Conservation (phyloP, 176 grass and related monocot species). For the Oryza meyeriana region DNA sequence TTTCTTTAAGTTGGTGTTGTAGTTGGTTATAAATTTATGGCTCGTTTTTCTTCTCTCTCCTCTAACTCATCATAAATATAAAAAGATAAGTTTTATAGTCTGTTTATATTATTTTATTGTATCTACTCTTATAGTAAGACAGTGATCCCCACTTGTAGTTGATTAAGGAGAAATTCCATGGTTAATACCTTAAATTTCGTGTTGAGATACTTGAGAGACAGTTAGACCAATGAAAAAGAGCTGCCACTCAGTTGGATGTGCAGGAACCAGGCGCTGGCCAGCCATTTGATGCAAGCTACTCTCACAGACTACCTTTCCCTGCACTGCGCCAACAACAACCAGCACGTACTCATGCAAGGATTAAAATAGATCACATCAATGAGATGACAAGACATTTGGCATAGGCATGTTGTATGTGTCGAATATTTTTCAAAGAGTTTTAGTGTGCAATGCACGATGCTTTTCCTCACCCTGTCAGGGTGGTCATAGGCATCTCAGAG, state of each 20-base stretch:
- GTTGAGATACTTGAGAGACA: not conserved
- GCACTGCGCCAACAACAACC: conserved; percentile 14
- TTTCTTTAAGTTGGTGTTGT: too few relatives aligned
- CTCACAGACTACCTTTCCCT: conserved; percentile 11
- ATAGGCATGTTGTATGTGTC: not conserved
- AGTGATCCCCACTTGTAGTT: not conserved
- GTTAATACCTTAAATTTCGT: not conserved
- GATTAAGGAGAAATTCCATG: not conserved
- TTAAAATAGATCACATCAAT: conserved; percentile 13
- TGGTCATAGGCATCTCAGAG: conserved; percentile 25
- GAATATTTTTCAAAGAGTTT: not conserved
- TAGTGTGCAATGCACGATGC: not conserved
- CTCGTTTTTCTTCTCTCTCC: too few relatives aligned
- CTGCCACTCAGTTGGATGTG: conserved; percentile 21
- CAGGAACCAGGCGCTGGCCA: not conserved
- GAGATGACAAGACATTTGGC: conserved; percentile 25
- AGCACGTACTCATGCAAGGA: conserved; percentile 16
- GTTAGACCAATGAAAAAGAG: conserved; percentile 23
- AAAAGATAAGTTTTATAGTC: too few relatives aligned
- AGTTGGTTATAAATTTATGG: too few relatives aligned
- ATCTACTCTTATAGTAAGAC: not conserved
- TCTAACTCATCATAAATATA: too few relatives aligned
- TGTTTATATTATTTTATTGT: too few relatives aligned
- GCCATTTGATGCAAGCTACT: conserved; percentile 26
- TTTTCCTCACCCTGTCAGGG: conserved; percentile 20